Conservation (phyloP, 1,284 basidiomycete genomes). For the Ceratobasidium papillatum region DNA sequence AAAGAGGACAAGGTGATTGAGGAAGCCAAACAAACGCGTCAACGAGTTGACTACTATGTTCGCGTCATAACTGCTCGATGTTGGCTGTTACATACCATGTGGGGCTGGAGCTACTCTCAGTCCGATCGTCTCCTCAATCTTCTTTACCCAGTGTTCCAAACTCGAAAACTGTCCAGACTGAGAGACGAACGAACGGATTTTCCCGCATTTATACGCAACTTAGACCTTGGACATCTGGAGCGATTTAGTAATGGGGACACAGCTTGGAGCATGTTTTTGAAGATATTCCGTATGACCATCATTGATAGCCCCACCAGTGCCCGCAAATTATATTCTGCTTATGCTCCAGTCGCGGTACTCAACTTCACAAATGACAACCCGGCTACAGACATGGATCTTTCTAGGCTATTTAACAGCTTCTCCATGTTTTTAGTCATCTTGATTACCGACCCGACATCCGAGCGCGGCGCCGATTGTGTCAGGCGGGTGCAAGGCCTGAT, state of each 20-base stretch:
- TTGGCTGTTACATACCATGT: slow-evolving; percentile 71
- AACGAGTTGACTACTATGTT: slow-evolving; percentile 73
- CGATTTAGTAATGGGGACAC: slow-evolving; percentile 68
- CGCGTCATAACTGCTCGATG: slow-evolving; percentile 78
- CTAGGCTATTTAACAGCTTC: slow-evolving; percentile 88
- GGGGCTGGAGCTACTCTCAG: slow-evolving; percentile 77
- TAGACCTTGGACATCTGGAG: slow-evolving; percentile 65
- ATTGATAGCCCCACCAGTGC: slow-evolving; percentile 49
- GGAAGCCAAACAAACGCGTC: slow-evolving; percentile 60
- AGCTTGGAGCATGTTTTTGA: slow-evolving; percentile 82
- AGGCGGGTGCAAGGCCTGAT: slow-evolving; percentile 60
- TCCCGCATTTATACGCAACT: slow-evolving; percentile 76
- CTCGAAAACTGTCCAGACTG: slow-evolving; percentile 81
- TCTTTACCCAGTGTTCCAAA: slow-evolving; percentile 80
- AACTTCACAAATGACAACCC: slow-evolving; percentile 67
- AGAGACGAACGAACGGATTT: slow-evolving; percentile 78
- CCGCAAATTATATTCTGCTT: slow-evolving; percentile 80
- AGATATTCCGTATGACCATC: slow-evolving; percentile 72
- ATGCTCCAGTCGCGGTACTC: slow-evolving; percentile 77
- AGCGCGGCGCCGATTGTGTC: slow-evolving; percentile 37
- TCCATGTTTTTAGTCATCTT: slow-evolving; percentile 80
- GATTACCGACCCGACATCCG: slow-evolving; percentile 68
- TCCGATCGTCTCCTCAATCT: slow-evolving; percentile 69
- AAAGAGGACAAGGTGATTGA: slow-evolving; percentile 47
- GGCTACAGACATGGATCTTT: slow-evolving; percentile 68